These are phyloP conservation scores for Golubevia sp. DNA, from an alignment of 1,284 basidiomycete species.

Conservation along the genomic window DNA sequence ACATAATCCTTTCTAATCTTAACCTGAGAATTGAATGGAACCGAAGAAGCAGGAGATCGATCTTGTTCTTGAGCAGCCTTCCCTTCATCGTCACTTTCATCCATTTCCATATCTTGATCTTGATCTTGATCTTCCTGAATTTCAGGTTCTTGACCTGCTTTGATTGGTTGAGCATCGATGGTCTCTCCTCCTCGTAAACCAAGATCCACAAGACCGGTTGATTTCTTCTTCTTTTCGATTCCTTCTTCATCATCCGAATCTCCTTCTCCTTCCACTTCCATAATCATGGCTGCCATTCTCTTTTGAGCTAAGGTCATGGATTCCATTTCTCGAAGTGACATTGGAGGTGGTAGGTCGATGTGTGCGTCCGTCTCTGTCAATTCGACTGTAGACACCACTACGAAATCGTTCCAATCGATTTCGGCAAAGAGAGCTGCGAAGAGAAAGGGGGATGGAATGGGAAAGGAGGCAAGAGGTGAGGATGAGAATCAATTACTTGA, in stretches of 20 bases:
- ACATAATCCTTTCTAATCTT: conserved; percentile 92
- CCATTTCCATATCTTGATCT: conserved; percentile 22
- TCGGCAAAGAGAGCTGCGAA: conserved; percentile 69
- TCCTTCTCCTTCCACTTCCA: conserved; percentile 68
- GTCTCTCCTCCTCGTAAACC: no score
- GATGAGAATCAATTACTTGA: no score
- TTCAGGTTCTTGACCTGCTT: background rate
- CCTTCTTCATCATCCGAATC: no score
- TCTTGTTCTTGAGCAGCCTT: conserved; percentile 60
- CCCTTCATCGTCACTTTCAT: conserved; percentile 9
- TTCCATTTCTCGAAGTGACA: conserved; percentile 90
- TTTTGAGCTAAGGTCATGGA: conserved; percentile 96
- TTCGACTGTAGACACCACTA: conserved; percentile 97
- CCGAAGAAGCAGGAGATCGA: no score
- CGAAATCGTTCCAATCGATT: conserved; percentile 99
- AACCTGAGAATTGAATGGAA: conserved; percentile 8
- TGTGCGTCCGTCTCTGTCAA: conserved; percentile 83
- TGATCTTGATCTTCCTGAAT: conserved; percentile 3
- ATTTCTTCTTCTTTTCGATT: no score
- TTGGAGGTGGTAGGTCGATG: conserved; percentile 90
- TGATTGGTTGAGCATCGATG: no score
- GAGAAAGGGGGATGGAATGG: background rate
- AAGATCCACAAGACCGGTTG: no score
- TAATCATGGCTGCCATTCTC: conserved; percentile 96
- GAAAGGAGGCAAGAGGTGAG: no score